A percentile compares a stretch with the other conserved stretches of the same genome.
Conservation (phyloP, 352 stramenopile species). For the Blastocystis sp. region DNA sequence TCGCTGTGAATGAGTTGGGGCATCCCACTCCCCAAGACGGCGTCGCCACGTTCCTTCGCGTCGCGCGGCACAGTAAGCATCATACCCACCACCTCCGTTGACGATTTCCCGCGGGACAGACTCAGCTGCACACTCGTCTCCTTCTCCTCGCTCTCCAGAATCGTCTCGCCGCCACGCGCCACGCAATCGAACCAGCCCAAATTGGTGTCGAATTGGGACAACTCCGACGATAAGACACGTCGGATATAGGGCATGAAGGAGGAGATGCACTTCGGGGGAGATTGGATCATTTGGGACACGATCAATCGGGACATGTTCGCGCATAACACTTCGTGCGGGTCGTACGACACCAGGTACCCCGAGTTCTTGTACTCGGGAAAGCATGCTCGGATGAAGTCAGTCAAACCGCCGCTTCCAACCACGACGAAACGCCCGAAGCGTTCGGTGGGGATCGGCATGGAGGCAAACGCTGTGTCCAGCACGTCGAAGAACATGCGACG, state of each 20-base stretch:
- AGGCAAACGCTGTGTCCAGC: not conserved
- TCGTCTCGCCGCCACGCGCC: not conserved
- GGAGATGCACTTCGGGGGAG: no score
- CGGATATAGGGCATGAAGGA: no score
- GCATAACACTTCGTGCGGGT: not conserved
- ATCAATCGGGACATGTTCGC: not conserved
- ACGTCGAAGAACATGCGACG: not conserved
- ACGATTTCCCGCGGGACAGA: not conserved
- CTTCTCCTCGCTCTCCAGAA: not conserved
- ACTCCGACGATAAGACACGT: no score
- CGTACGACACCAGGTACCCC: not conserved
- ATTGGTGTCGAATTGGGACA: no score
- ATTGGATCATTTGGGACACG: no score
- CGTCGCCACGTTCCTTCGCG: no score
- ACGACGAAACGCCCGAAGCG: not conserved
- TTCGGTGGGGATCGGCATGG: not conserved
- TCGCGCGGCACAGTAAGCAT: not conserved
- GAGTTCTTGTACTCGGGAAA: not conserved
- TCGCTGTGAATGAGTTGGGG: not conserved
- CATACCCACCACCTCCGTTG: not conserved
- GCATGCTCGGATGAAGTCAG: not conserved
- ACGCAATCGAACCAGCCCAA: not conserved
- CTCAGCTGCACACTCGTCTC: not conserved
- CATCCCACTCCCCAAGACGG: not conserved
- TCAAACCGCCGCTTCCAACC: not conserved